A percentile compares a stretch with the other conserved stretches of the same genome.
These are phyloP conservation scores for Exophiala aquamarina DNA, from an alignment of 2,329 filamentous ascomycete genomes.

Conservation along the genomic window DNA sequence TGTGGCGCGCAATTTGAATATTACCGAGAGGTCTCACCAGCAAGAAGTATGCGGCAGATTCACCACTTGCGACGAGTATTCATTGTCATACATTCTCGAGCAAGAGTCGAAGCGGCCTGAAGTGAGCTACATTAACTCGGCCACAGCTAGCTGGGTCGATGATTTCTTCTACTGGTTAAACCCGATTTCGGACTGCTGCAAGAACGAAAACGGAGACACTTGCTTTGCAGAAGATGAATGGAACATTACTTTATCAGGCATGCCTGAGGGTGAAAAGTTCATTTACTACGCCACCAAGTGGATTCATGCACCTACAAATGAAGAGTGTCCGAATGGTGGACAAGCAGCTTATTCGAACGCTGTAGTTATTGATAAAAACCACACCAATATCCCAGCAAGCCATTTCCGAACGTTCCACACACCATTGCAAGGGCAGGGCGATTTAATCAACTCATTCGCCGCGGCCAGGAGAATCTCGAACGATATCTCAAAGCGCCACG, in stretches of 20 bases:
- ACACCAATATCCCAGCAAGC: slow-evolving; percentile 70
- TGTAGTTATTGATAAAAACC: slow-evolving; percentile 71
- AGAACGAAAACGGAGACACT: slow-evolving; percentile 66
- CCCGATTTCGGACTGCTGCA: slow-evolving; percentile 72
- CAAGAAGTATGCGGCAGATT: slow-evolving; percentile 88
- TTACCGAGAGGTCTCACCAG: slow-evolving; percentile 73
- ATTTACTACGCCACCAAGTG: slow-evolving; percentile 81
- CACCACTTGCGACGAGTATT: slow-evolving; percentile 80
- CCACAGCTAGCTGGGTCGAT: slow-evolving; percentile 93
- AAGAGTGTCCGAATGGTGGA: slow-evolving; percentile 83
- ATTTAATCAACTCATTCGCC: slow-evolving; percentile 90
- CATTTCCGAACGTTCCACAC: slow-evolving; percentile 92
- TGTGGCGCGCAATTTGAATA: slow-evolving; percentile 78
- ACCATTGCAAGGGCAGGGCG: slow-evolving; percentile 79
- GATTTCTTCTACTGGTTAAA: slow-evolving; percentile 98
- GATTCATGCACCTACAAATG: slow-evolving; percentile 74
- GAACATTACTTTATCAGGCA: slow-evolving; percentile 85
- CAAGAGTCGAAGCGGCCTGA: slow-evolving; percentile 89
- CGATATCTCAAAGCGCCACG: slow-evolving; percentile 69
- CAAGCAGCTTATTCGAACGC: slow-evolving; percentile 84
- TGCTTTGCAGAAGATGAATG: slow-evolving; percentile 82
- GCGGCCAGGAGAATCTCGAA: slow-evolving; percentile 84
- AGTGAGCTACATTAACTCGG: slow-evolving; percentile 82
- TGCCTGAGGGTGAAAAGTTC: slow-evolving; percentile 94
- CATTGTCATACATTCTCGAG: slow-evolving; percentile 85